Evolutionary conservation across 2,329 filamentous ascomycete species (phyloP).

Genomic region (Aspergillus sclerotialis): DNA sequence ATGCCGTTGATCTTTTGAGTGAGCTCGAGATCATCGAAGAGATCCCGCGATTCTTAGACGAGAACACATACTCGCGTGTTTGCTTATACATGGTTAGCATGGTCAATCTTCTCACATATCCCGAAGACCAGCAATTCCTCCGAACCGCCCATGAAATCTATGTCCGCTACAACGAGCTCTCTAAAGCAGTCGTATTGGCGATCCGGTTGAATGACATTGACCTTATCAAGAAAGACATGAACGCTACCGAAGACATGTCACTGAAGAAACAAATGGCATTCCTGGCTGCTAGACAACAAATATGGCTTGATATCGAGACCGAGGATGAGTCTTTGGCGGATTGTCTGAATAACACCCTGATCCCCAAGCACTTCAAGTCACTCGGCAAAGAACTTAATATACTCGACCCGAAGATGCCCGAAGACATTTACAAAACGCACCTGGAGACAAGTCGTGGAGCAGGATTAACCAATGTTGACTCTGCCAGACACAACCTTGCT

Average conservation of each 20-base stretch:
- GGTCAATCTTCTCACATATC: conserved; percentile 95
- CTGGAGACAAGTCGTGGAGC: conserved; percentile 90
- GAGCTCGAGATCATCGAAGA: conserved; percentile 96
- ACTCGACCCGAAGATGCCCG: conserved; percentile 89
- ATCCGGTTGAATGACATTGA: conserved; percentile 85
- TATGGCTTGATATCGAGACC: conserved; percentile 63
- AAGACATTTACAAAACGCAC: conserved; percentile 99
- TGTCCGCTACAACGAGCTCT: conserved; percentile 82
- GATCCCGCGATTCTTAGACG: conserved; percentile 81
- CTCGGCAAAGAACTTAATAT: conserved; percentile 95
- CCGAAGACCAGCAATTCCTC: conserved; percentile 93
- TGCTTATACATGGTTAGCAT: conserved; percentile 99
- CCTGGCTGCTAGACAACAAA: conserved; percentile 83
- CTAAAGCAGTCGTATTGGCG: conserved; percentile 87
- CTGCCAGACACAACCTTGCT: conserved; percentile 88
- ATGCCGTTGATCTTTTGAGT: conserved; percentile 93
- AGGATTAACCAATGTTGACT: conserved; percentile 90
- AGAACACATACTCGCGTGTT: conserved; percentile 86
- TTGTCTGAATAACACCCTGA: conserved; percentile 76
- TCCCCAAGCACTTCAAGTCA: conserved; percentile 88
- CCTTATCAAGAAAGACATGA: conserved; percentile 75
- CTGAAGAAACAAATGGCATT: conserved; percentile 93
- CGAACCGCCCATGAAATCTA: conserved; percentile 91
- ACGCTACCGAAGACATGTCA: conserved; percentile 69
- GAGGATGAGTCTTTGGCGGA: conserved; percentile 66